phyloP scores from a whole-genome alignment of 2,329 filamentous ascomycete genomes.

The Zymoseptoria tritici region DNA sequence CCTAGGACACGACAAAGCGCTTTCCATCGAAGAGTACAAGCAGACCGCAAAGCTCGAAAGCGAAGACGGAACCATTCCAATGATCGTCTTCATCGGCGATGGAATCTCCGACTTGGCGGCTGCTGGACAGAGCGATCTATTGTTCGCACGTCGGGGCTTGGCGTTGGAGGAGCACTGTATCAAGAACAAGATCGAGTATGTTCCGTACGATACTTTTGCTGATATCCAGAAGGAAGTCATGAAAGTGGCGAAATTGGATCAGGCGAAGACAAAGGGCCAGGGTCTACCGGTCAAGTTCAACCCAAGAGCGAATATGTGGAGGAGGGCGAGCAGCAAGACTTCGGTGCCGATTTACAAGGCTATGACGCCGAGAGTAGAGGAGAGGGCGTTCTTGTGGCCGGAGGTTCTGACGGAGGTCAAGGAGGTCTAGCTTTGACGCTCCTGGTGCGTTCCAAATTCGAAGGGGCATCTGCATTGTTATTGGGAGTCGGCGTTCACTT shows the following conservation, averaged over 20 bases:
- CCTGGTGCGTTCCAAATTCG: too few relatives aligned
- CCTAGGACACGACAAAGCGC: slow-evolving; percentile 60
- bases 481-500: too few relatives aligned
- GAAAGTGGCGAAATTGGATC: slow-evolving; percentile 52
- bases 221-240: slow-evolving; percentile 57
- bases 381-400: slow-evolving; percentile 58
- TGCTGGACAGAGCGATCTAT: slow-evolving; percentile 58
- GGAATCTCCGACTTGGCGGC: slow-evolving; percentile 61
- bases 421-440: not conserved
- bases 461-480: too few relatives aligned
- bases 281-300: slow-evolving; percentile 58
- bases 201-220: slow-evolving; percentile 58
- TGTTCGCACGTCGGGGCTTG: slow-evolving; percentile 51
- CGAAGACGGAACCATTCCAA: slow-evolving; percentile 54
- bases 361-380: slow-evolving; percentile 47
- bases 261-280: slow-evolving; percentile 52
- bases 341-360: slow-evolving; percentile 46
- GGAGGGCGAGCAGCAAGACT: slow-evolving; percentile 52
- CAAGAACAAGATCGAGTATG: slow-evolving; percentile 54
- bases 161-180: slow-evolving; percentile 59
- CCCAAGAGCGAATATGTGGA: slow-evolving; percentile 61
- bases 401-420: slow-evolving; percentile 39
- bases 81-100: slow-evolving; percentile 64
- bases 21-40: slow-evolving; percentile 57
- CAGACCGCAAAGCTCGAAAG: slow-evolving; percentile 45